These are phyloP conservation scores for Fusarium burgessii DNA, from an alignment of 2,329 filamentous ascomycete species.

Conservation along the genomic window DNA sequence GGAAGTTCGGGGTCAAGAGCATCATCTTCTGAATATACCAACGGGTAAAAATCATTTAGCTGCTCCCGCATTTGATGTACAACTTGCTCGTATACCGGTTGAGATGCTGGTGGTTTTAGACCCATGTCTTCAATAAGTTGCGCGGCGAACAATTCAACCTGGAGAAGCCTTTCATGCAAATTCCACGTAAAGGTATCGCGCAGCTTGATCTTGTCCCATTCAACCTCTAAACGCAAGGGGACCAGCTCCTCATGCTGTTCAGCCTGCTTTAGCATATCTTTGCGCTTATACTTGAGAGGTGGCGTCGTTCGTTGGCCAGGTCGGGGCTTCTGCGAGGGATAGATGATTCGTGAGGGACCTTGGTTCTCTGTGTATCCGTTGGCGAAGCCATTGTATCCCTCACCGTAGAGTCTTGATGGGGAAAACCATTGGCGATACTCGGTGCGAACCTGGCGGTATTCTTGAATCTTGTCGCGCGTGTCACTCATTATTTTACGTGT, in stretches of 20 bases:
- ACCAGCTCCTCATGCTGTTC: conserved; percentile 93
- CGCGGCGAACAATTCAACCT: conserved; percentile 84
- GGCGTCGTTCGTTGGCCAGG: conserved; percentile 82
- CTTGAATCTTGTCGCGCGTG: conserved; percentile 75
- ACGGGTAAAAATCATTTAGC: conserved; percentile 91
- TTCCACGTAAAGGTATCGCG: conserved; percentile 99
- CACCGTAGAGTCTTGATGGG: conserved; percentile 70
- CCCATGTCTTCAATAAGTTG: conserved; percentile 94
- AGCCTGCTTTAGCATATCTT: conserved; percentile 85
- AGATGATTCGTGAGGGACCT: conserved; percentile 77
- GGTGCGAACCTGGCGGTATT: conserved; percentile 72
- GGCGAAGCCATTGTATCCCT: conserved; percentile 88
- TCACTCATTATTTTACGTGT: conserved; percentile 69
- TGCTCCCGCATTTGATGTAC: conserved; percentile 85
- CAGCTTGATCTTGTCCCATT: conserved; percentile 94
- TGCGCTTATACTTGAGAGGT: conserved; percentile 78
- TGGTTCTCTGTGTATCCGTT: conserved; percentile 85
- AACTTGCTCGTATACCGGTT: conserved; percentile 72
- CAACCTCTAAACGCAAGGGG: conserved; percentile 90
- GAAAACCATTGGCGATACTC: conserved; percentile 68
- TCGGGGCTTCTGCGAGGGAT: conserved; percentile 80
- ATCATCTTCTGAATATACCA: conserved; percentile 90
- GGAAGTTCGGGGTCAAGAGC: conserved; percentile 89
- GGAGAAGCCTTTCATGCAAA: conserved; percentile 87
- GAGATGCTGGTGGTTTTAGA: conserved; percentile 75